Conservation (phyloP, 257 asterid species). For the Ophiorrhiza pumila region DNA sequence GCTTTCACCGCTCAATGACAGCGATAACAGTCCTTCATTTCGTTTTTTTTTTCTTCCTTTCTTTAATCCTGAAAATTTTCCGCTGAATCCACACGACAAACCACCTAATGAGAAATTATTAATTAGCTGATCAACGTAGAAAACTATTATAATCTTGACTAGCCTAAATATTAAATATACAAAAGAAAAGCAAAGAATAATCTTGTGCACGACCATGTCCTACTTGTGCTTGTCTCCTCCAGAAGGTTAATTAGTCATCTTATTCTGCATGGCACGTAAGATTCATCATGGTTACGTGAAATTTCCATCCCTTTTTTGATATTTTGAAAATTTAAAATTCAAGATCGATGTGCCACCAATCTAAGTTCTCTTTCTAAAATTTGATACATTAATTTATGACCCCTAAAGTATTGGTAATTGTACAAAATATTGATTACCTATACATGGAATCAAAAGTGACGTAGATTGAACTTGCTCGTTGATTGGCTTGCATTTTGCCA, state of each 20-base stretch:
- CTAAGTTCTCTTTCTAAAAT: too few relatives aligned
- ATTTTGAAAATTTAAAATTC: background rate
- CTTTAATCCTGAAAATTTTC: background rate
- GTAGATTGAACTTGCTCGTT: background rate
- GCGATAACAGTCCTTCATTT: background rate
- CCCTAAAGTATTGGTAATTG: too few relatives aligned
- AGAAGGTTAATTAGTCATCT: too few relatives aligned
- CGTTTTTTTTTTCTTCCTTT: background rate
- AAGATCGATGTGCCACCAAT: too few relatives aligned
- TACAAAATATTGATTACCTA: background rate
- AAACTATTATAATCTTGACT: background rate
- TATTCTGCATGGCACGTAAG: background rate
- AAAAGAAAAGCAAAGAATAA: background rate
- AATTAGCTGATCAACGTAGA: background rate
- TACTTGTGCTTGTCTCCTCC: background rate
- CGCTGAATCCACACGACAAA: background rate
- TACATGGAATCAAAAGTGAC: background rate
- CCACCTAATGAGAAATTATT: background rate
- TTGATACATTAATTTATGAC: too few relatives aligned
- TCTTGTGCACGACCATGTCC: background rate
- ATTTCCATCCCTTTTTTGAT: background rate
- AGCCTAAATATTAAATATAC: background rate
- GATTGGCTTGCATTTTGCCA: background rate
- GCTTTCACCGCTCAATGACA: slow-evolving; percentile 10
- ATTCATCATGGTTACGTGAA: background rate